phyloP scores from a whole-genome alignment of 176 grass and related monocot genomes.

The Urochloa ruziziensis region DNA sequence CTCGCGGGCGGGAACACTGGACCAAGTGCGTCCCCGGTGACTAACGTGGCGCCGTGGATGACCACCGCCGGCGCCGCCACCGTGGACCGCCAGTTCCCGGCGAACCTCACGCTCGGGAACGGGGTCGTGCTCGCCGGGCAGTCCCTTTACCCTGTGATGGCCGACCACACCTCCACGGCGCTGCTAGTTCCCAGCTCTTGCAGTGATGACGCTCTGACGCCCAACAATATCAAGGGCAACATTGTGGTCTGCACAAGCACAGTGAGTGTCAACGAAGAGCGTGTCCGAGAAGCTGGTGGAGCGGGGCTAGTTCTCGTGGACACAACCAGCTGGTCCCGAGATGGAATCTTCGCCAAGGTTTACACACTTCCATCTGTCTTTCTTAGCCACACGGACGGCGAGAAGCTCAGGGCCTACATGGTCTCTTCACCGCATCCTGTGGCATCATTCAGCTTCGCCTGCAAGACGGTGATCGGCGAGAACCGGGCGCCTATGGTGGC shows the following conservation, averaged over 20 bases:
- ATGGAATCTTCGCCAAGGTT: too few species aligned
- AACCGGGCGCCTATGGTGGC: constrained; percentile 20
- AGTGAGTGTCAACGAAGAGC: too few species aligned
- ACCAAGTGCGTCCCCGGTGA: neutral
- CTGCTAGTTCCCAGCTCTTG: neutral
- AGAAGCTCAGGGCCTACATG: neutral
- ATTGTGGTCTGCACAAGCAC: constrained; percentile 19
- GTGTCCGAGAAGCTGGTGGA: too few species aligned
- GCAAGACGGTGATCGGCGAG: constrained; percentile 2
- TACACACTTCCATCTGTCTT: too few species aligned
- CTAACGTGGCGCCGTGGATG: constrained; percentile 31
- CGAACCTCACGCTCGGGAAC: neutral
- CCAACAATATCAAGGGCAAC: constrained; percentile 23
- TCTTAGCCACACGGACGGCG: too few species aligned
- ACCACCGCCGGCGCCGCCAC: constrained; percentile 22
- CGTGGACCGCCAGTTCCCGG: constrained; percentile 26
- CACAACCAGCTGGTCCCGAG: too few species aligned
- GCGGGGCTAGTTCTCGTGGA: too few species aligned
- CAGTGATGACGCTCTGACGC: neutral
- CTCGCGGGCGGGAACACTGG: constrained; percentile 5
- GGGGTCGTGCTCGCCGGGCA: neutral
- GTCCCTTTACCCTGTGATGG: neutral
- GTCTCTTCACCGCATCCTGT: neutral
- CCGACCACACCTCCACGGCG: neutral
- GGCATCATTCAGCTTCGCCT: neutral